Conservation (phyloP, 495 filamentous ascomycete genomes). For the Penicillium salamii region DNA sequence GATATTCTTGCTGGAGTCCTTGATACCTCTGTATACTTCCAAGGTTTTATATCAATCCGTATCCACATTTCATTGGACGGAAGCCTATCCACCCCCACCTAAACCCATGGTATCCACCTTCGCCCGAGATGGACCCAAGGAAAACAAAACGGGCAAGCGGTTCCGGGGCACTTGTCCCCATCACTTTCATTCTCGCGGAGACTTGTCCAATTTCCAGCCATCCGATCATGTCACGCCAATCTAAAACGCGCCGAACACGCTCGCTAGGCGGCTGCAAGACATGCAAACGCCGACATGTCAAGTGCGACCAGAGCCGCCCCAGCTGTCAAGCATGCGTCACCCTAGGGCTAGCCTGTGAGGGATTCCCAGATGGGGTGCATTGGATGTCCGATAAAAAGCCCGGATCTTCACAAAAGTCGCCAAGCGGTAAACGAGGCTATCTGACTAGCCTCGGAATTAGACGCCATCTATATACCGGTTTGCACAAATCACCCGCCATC, state of each 20-base stretch:
- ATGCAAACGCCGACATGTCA: too few species aligned
- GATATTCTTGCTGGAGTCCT: too few species aligned
- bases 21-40: neutral
- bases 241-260: too few species aligned
- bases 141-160: too few species aligned
- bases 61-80: neutral
- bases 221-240: too few species aligned
- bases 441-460: slow-evolving; percentile 5
- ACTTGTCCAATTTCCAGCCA: too few species aligned
- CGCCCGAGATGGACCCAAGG: too few species aligned
- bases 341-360: slow-evolving; percentile 20
- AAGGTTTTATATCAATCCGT: neutral
- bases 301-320: slow-evolving; percentile 33
- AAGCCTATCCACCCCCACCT: slow-evolving; percentile 16
- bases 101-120: slow-evolving; percentile 24
- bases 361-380: slow-evolving; percentile 21
- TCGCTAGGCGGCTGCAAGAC: too few species aligned
- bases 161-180: too few species aligned
- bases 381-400: slow-evolving; percentile 10
- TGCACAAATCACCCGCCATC: too few species aligned
- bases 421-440: neutral
- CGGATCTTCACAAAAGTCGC: neutral
- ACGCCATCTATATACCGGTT: slow-evolving; percentile 25
- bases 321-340: slow-evolving; percentile 22
- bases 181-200: too few species aligned